phyloP scores from a whole-genome alignment of 352 stramenopile species.

The Aphanomyces astaci region DNA sequence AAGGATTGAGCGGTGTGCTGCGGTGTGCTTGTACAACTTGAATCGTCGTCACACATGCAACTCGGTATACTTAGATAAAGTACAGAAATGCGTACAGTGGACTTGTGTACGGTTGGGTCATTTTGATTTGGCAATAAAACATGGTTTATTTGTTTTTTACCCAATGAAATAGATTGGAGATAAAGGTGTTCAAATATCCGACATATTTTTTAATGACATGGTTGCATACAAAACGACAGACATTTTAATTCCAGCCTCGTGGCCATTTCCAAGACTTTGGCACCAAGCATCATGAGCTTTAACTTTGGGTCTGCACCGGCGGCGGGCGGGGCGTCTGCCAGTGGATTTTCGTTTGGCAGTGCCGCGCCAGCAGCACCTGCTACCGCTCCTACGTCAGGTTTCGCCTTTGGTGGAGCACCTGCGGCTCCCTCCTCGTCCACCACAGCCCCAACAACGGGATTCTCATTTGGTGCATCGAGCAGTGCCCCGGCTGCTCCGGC shows the following conservation, averaged over 20 bases:
- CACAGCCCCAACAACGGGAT: background rate
- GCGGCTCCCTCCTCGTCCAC: background rate
- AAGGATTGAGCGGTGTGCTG: too few species aligned
- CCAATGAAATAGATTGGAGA: too few species aligned
- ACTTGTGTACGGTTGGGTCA: too few species aligned
- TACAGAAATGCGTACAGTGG: too few species aligned
- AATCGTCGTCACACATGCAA: too few species aligned
- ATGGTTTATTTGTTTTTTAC: too few species aligned
- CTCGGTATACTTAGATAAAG: too few species aligned
- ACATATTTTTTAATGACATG: too few species aligned
- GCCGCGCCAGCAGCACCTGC: background rate
- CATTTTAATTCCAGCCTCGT: background rate
- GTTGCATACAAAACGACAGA: background rate
- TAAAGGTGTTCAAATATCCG: too few species aligned
- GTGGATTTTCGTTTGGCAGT: constrained; percentile 31
- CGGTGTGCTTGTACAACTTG: too few species aligned
- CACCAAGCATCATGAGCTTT: constrained; percentile 29
- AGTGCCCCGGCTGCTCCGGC: too few species aligned
- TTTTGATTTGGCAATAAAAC: too few species aligned
- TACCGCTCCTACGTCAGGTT: background rate
- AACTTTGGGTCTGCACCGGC: constrained; percentile 28
- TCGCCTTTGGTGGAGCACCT: background rate
- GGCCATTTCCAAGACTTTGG: background rate
- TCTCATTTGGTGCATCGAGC: constrained; percentile 12
- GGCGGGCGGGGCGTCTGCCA: constrained; percentile 4